phyloP scores from a whole-genome alignment of 2,329 filamentous ascomycete species.

The Hortaea werneckii region DNA sequence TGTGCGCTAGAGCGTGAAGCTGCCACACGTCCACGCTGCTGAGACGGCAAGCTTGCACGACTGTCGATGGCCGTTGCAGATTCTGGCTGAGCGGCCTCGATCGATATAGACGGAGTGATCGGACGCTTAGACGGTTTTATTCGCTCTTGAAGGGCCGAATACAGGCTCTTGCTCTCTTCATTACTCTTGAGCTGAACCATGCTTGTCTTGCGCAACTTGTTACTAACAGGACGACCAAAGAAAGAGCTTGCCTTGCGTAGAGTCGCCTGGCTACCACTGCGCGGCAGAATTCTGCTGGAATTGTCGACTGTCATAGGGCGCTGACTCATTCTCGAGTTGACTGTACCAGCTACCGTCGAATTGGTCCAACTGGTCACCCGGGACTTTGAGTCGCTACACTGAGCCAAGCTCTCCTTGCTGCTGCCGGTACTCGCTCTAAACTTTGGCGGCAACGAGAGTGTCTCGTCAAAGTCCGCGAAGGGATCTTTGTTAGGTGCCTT shows the following conservation, averaged over 20 bases:
- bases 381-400: slow-evolving; percentile 45
- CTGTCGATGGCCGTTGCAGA: slow-evolving; percentile 1
- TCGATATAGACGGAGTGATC: neutral
- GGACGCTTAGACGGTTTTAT: slow-evolving; percentile 34
- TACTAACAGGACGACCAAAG: slow-evolving; percentile 19
- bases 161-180: slow-evolving; percentile 50
- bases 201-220: slow-evolving; percentile 20
- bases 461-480: slow-evolving; percentile 8
- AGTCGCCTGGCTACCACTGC: slow-evolving; percentile 10
- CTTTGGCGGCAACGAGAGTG: slow-evolving; percentile 23
- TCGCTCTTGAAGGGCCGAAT: slow-evolving; percentile 44
- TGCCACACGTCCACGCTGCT: slow-evolving; percentile 4
- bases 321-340: slow-evolving; percentile 29
- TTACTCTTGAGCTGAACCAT: slow-evolving; percentile 18
- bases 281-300: slow-evolving; percentile 5
- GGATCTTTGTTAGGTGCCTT: slow-evolving; percentile 6
- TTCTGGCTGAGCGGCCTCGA: neutral
- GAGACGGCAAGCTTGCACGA: slow-evolving; percentile 14
- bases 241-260: slow-evolving; percentile 22
- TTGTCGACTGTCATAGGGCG: slow-evolving; percentile 3
- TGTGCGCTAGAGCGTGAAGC: neutral
- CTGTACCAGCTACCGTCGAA: slow-evolving; percentile 48
- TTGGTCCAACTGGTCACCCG: slow-evolving; percentile 64
- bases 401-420: slow-evolving; percentile 35
- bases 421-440: slow-evolving; percentile 19